Evolutionary conservation across 2,329 filamentous ascomycete species (phyloP).

Genomic region (Curvularia lunata): DNA sequence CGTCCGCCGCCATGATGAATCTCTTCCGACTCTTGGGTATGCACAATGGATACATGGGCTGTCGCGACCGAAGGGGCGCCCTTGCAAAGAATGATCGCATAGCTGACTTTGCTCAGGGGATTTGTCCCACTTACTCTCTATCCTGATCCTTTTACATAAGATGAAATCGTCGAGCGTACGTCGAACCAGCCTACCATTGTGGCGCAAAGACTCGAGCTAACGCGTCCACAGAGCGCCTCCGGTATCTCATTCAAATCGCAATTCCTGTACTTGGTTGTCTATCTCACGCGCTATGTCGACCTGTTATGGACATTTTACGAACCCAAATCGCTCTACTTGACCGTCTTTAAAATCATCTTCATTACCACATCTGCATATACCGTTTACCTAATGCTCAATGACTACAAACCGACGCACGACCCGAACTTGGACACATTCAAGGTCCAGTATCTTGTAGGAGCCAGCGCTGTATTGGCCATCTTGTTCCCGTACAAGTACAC

Average conservation of each 20-base stretch:
- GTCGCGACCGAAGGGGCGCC: slow-evolving; percentile 4
- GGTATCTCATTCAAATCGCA: slow-evolving; percentile 99
- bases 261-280: slow-evolving; percentile 91
- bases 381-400: slow-evolving; percentile 96
- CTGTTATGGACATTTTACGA: slow-evolving; percentile 83
- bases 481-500: slow-evolving; percentile 87
- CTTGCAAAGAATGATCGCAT: slow-evolving; percentile 19
- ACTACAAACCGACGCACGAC: slow-evolving; percentile 97
- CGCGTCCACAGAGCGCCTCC: slow-evolving; percentile 77
- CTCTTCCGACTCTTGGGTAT: slow-evolving; percentile 72
- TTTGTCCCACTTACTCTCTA: slow-evolving; percentile 92
- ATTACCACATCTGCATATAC: slow-evolving; percentile 90
- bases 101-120: slow-evolving; percentile 67
- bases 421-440: slow-evolving; percentile 97
- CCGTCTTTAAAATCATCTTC: slow-evolving; percentile 95
- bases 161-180: slow-evolving; percentile 87
- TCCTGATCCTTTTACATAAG: slow-evolving; percentile 94
- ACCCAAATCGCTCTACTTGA: slow-evolving; percentile 78
- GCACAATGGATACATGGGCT: slow-evolving; percentile 24
- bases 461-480: slow-evolving; percentile 77
- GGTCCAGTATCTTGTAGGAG: slow-evolving; percentile 89
- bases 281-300: slow-evolving; percentile 89
- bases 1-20: slow-evolving; percentile 63
- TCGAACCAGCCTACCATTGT: slow-evolving; percentile 14
- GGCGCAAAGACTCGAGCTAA: slow-evolving; percentile 23